Base-by-base conservation (phyloP, 2,329 filamentous ascomycete genomes). In the Truncatella angustata region DNA sequence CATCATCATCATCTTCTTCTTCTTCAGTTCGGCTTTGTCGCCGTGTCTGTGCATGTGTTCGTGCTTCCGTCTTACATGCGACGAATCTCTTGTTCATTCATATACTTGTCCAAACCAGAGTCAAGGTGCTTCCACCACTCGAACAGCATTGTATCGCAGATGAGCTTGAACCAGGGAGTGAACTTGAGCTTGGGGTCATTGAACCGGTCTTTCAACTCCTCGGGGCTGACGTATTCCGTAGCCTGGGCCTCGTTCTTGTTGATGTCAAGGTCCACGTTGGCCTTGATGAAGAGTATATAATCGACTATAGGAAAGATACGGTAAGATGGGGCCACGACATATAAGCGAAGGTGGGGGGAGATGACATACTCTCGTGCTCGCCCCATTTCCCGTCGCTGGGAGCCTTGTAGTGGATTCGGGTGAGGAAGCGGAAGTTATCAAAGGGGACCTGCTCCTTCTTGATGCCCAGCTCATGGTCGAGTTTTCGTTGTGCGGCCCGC, bases 121-220 rank as follows among this genome's bases (percentile, higher is more conserved):
- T 94, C 87, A 52, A 97, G 81, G 72, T 89, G 85, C 66, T 86
- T 78, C 94, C 94, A 99, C 94, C 94, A 99, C 71, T 97, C 88
- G 64, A 96, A 99, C 37, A 99, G 82, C 90, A 97, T 92, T 45
- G 90, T 91, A 71, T 97, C 82, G 80, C 94, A 99, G 66, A 99
- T 97, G 61, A 99, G 86, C 80, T 96, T 96, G 79, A 99, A 99
- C 94, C 94, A 99, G 1, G 94, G 94, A 1, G 94, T 99, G 72
- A 97, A 97, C 64, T 87, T 88, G 62, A 96, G 79, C 49, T 74
- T 79, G 3, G 88, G 84, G 66, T 97, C 87, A 64, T 86, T 76
- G 71, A 99, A 97, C 80, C 93, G 90, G 61, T 80, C 69, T 79
- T 91, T 94, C 60, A 99, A 79, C 63, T 91, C 86, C 21, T 91